Evolutionary conservation across 2,329 filamentous ascomycete species (phyloP).

Genomic region (Verticillium dahliae): DNA sequence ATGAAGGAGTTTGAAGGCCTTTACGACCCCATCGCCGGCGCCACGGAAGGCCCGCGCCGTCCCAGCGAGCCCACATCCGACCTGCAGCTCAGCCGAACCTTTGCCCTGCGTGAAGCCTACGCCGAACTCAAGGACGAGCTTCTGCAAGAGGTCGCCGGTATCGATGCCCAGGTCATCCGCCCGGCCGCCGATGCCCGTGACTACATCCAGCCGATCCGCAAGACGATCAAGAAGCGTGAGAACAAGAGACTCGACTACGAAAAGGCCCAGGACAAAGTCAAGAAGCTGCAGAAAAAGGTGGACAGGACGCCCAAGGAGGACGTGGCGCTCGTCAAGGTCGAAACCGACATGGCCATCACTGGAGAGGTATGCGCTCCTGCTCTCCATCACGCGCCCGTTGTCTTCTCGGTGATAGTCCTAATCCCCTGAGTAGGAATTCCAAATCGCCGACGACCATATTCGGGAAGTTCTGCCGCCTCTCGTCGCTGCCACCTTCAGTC

Average conservation of each 20-base stretch:
- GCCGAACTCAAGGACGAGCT: constrained; percentile 66
- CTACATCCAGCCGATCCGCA: constrained; percentile 65
- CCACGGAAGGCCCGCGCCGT: constrained; percentile 49
- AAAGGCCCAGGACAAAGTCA: constrained; percentile 64
- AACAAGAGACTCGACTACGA: constrained; percentile 79
- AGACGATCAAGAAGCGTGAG: constrained; percentile 79
- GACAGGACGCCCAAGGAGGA: constrained; percentile 70
- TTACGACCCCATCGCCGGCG: constrained; percentile 70
- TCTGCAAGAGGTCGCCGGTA: constrained; percentile 61
- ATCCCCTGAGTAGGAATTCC: constrained; percentile 51
- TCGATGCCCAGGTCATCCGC: constrained; percentile 63
- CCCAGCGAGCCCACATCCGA: constrained; percentile 55
- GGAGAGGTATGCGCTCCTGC: constrained; percentile 44
- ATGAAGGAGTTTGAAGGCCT: constrained; percentile 63
- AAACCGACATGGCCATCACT: constrained; percentile 60
- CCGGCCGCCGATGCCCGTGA: constrained; percentile 66
- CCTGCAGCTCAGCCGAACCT: constrained; percentile 56
- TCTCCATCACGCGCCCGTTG: neutral
- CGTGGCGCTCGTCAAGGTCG: constrained; percentile 60
- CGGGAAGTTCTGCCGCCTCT: constrained; percentile 65
- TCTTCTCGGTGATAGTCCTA: neutral
- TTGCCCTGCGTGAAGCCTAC: constrained; percentile 60
- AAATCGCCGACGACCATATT: constrained; percentile 68
- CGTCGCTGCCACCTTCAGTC: constrained; percentile 61
- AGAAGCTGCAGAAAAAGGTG: constrained; percentile 63